phyloP scores from a whole-genome alignment of 768 basidiomycete species.

The Mycena venus region DNA sequence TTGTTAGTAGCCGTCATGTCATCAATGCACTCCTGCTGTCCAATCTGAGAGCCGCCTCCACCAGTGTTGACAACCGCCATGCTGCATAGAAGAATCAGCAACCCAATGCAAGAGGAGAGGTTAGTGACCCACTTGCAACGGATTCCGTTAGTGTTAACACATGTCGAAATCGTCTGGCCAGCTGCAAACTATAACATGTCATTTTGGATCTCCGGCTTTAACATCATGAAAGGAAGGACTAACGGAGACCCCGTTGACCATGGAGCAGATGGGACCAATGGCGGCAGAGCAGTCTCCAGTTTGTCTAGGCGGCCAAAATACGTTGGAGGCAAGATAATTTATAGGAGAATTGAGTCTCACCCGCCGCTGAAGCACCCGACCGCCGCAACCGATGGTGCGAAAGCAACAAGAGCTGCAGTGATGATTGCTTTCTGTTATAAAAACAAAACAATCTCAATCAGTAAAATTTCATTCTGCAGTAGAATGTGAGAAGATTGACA shows the following conservation, averaged over 20 bases:
- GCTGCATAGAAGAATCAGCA: not conserved
- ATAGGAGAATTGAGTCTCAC: not conserved
- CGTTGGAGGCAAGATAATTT: not conserved
- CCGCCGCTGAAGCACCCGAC: conserved; percentile 14
- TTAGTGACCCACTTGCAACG: conserved; percentile 22
- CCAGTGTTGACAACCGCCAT: conserved; percentile 23
- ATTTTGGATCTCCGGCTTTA: not conserved
- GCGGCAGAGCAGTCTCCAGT: conserved; percentile 1
- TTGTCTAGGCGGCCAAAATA: not conserved
- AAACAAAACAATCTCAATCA: not conserved
- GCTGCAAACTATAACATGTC: conserved; percentile 25
- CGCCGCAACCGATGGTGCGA: not conserved
- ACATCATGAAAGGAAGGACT: conserved; percentile 40
- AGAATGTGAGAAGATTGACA: not conserved
- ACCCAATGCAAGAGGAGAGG: not conserved
- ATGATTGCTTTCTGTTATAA: not conserved
- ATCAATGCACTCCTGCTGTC: too few relatives aligned
- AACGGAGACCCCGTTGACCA: not conserved
- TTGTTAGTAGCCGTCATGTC: too few relatives aligned
- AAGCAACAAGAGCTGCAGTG: not conserved
- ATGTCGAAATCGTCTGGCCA: conserved; percentile 20
- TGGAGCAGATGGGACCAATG: not conserved
- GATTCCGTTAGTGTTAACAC: too few relatives aligned
- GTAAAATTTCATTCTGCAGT: not conserved
- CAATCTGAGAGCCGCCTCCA: too few relatives aligned